Evolutionary conservation across 1,139 yeast species (phyloP), one percentile per base, ranked within the genome.

Genomic region (Debaryomyces psychrophilus): DNA sequence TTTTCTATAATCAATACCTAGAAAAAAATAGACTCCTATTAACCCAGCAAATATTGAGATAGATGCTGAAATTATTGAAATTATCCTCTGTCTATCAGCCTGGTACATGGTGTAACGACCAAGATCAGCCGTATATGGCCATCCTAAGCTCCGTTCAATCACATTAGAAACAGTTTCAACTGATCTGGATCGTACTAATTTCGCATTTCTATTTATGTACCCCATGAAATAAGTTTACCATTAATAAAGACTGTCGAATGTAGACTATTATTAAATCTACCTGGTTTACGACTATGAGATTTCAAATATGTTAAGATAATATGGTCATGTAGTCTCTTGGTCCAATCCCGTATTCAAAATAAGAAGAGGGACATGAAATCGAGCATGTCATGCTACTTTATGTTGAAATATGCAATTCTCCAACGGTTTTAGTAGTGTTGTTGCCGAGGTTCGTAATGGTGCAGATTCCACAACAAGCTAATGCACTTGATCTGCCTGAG

Each of bases 1-100:
- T 48, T 83, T 69, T 50, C 79, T 67, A 1, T 83, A 85, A 58
- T 85, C 90, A 34, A 85, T 83, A 48, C 84, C 81, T 6, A 74
- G 65, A 52, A 82, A 72, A 54, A 76, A 65, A 59, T 82, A 83
- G 49, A 85, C 65, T 5, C 85, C 82, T 1, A 69, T 52, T 8
- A 82, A 51, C 18, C 88, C 84, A 14, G 80, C 71, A 8, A 77
- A 58, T 1, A 87, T 75, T 6, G 92, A 84, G 1, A 78, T 62
- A 17, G 81, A 68, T 1, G 89, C 77, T 0, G 90, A 71, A 0
- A 82, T 28, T 20, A 45, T 41, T 2, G 48, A 31, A 18, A 45
- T 26, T 20, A 47, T 2, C 12, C 48, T 37, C 20, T 41, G 45
- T 12, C 35, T 28, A 15, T 36, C n/a, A 6, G 43, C 42, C 25